Evolutionary conservation across 202 grass and related monocot genomes (phyloP).

Genomic region (Setaria viridis): DNA sequence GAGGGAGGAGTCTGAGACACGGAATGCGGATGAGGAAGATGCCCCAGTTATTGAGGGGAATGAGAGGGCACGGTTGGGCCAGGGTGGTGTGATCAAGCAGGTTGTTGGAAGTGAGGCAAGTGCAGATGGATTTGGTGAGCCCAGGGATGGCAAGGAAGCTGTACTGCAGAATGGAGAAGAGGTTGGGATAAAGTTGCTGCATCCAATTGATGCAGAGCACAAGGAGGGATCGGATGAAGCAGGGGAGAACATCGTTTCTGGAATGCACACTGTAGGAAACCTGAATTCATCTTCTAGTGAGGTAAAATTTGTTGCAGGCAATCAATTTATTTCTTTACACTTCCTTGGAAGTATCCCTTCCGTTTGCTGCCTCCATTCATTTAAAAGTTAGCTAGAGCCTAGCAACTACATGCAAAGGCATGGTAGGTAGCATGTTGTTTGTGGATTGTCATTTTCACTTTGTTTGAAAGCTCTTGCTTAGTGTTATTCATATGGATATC

Average conservation of each 20-base stretch:
- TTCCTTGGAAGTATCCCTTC: background rate
- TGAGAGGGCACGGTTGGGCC: conserved; percentile 3
- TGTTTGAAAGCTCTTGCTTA: conserved; percentile 13
- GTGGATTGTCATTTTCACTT: background rate
- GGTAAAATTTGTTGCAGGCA: conserved; percentile 32
- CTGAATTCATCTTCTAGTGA: conserved; percentile 12
- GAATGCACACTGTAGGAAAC: background rate
- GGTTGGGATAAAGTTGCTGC: background rate
- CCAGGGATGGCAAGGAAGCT: background rate
- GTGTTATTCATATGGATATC: background rate
- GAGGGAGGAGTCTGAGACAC: conserved; percentile 20
- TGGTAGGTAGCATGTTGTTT: conserved; percentile 13
- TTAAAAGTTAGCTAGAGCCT: background rate
- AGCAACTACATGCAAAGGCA: background rate
- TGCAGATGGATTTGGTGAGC: conserved; percentile 8
- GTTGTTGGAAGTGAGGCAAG: conserved; percentile 20
- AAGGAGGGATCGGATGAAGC: conserved; percentile 17
- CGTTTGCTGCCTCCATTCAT: background rate
- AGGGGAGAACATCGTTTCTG: background rate
- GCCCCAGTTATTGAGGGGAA: background rate
- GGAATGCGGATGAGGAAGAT: conserved; percentile 17
- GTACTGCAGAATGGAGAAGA: background rate
- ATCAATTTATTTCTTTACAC: background rate
- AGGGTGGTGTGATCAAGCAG: conserved; percentile 29
- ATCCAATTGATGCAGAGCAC: conserved; percentile 1